phyloP scores from a whole-genome alignment of 306 rosid species.

The Quillaja saponaria region DNA sequence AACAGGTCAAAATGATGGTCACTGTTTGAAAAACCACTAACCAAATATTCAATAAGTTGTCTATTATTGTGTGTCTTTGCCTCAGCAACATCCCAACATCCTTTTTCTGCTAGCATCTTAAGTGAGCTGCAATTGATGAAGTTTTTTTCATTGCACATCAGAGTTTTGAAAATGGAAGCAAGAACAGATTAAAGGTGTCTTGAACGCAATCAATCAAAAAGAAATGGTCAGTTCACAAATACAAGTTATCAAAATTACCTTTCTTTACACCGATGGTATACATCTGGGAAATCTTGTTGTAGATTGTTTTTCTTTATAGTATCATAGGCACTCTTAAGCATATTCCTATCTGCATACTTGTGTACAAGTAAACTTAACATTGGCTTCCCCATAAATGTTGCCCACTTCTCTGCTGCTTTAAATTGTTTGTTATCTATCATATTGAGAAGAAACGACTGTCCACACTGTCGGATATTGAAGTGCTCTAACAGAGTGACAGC shows the following conservation, averaged over 20 bases:
- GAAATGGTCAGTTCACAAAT: constrained; percentile 14
- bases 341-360: constrained; percentile 59
- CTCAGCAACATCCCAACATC: constrained; percentile 99
- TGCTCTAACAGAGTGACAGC: constrained; percentile 85
- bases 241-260: constrained; percentile 48
- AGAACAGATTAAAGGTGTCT: constrained; percentile 18
- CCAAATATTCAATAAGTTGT: constrained; percentile 90
- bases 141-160: constrained; percentile 23
- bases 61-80: constrained; percentile 62
- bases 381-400: constrained; percentile 82
- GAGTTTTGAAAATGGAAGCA: constrained; percentile 14
- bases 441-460: constrained; percentile 61
- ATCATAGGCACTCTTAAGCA: constrained; percentile 72
- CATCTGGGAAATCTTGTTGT: constrained; percentile 70
- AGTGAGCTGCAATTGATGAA: constrained; percentile 57
- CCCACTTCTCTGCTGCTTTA: constrained; percentile 97
- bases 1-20: constrained; percentile 12
- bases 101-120: constrained; percentile 87
- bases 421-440: constrained; percentile 70
- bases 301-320: constrained; percentile 75
- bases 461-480: constrained; percentile 65
- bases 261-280: constrained; percentile 76
- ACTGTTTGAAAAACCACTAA: constrained; percentile 42
- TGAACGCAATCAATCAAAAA: constrained; percentile 30
- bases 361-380: constrained; percentile 67